Percentiles rank a stretch among this genome's conserved stretches.
These are phyloP conservation scores for Fistulinella cinereoalba DNA, from an alignment of 1,284 basidiomycete species.

Conservation along the genomic window DNA sequence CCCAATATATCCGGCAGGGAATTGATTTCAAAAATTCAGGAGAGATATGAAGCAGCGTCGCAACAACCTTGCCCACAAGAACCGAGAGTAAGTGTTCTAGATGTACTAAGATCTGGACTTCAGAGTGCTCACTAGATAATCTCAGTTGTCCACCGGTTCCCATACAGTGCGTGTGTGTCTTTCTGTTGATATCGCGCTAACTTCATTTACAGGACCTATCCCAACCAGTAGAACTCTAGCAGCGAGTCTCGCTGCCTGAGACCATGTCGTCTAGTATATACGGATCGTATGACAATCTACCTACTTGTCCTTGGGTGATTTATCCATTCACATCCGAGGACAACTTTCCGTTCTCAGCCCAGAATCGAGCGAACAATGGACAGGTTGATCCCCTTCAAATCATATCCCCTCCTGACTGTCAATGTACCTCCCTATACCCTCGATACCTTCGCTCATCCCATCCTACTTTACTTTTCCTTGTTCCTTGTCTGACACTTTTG, in stretches of 20 bases:
- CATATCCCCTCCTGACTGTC: too few species aligned
- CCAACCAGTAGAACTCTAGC: neutral
- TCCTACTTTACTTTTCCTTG: too few species aligned
- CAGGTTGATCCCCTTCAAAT: too few species aligned
- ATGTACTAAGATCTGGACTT: neutral
- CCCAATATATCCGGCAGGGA: conserved; percentile 5
- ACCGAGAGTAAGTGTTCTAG: conserved; percentile 20
- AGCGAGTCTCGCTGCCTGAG: neutral
- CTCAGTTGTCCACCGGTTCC: conserved; percentile 12
- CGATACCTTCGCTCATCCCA: too few species aligned
- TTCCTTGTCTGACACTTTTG: too few species aligned
- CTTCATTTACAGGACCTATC: conserved; percentile 13
- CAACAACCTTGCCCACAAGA: conserved; percentile 13
- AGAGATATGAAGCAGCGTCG: conserved; percentile 11
- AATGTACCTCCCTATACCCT: too few species aligned
- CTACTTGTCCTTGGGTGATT: too few species aligned
- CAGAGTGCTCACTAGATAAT: neutral
- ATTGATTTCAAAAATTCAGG: conserved; percentile 15
- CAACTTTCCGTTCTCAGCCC: too few species aligned
- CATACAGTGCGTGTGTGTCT: conserved; percentile 11
- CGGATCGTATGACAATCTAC: conserved; percentile 2
- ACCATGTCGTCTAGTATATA: neutral
- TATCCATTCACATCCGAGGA: too few species aligned
- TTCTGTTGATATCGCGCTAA: neutral
- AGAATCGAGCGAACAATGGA: too few species aligned